Percentiles rank a stretch among this genome's conserved stretches.
Evolutionary conservation across 2,329 filamentous ascomycete species (phyloP).

Genomic region (Fusarium staphyleae): DNA sequence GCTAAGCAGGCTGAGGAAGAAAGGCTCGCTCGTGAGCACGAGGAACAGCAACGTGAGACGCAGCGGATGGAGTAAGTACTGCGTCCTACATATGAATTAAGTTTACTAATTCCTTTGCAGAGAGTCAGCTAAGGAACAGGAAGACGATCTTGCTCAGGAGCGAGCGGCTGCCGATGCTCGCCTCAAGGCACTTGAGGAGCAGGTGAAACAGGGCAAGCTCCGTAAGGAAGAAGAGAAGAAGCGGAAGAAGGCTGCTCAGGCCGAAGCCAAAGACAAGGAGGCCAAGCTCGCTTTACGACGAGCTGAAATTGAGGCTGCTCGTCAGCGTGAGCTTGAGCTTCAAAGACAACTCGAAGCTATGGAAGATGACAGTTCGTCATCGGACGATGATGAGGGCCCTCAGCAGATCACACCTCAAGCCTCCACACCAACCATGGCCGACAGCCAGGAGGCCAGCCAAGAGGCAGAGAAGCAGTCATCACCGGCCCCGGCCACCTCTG

Average conservation of each 20-base stretch:
- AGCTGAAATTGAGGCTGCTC: constrained; percentile 90
- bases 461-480: constrained; percentile 62
- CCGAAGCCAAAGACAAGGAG: constrained; percentile 89
- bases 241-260: constrained; percentile 85
- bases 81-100: neutral
- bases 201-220: constrained; percentile 90
- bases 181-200: constrained; percentile 88
- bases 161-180: constrained; percentile 82
- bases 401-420: constrained; percentile 71
- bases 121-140: constrained; percentile 74
- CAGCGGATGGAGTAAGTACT: constrained; percentile 81
- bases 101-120: constrained; percentile 56
- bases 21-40: constrained; percentile 73
- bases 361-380: constrained; percentile 76
- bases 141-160: constrained; percentile 81
- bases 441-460: constrained; percentile 60
- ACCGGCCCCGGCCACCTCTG: constrained; percentile 53
- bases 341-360: constrained; percentile 83
- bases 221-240: constrained; percentile 97
- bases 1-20: constrained; percentile 70
- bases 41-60: constrained; percentile 76
- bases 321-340: constrained; percentile 87
- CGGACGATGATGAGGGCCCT: constrained; percentile 81
- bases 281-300: constrained; percentile 81
- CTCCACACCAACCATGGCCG: constrained; percentile 63